A percentile compares a stretch with the other conserved stretches of the same genome.
phyloP scores from a whole-genome alignment of 106 monocot species.

The Xerophyta viscosa region DNA sequence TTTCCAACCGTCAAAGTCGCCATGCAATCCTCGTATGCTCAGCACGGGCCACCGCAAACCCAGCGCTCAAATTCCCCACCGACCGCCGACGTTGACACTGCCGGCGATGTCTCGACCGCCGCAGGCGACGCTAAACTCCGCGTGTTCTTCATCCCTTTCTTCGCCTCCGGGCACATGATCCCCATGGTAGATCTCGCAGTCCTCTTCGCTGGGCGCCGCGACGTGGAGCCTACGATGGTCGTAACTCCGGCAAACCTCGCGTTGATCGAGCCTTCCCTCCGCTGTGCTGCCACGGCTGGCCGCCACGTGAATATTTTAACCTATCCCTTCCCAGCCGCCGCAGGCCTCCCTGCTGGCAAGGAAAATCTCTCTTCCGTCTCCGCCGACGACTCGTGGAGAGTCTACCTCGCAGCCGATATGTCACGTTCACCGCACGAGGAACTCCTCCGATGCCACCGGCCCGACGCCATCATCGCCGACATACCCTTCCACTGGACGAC shows the following conservation, averaged over 20 bases:
- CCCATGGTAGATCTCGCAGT: slow-evolving; percentile 23
- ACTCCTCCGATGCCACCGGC: neutral
- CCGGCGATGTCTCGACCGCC: neutral
- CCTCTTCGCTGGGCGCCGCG: slow-evolving; percentile 17
- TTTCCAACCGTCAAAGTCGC: too few relatives aligned
- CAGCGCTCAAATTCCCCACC: too few relatives aligned
- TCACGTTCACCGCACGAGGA: neutral
- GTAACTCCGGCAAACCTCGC: slow-evolving; percentile 20
- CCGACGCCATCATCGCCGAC: slow-evolving; percentile 6
- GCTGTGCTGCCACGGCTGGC: slow-evolving; percentile 7
- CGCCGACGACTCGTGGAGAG: neutral
- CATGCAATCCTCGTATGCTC: too few relatives aligned
- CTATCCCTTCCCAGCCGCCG: slow-evolving; percentile 18
- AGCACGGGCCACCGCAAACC: too few relatives aligned
- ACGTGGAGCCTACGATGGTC: slow-evolving; percentile 17
- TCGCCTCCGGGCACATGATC: slow-evolving; percentile 27
- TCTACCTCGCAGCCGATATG: neutral
- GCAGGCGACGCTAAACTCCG: neutral
- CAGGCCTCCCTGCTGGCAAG: neutral
- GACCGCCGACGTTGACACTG: too few relatives aligned
- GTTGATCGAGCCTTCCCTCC: slow-evolving; percentile 11
- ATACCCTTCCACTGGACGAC: slow-evolving; percentile 4
- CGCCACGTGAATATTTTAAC: slow-evolving; percentile 6
- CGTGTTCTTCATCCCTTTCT: slow-evolving; percentile 30
- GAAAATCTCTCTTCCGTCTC: slow-evolving; percentile 4